Base-by-base conservation (phyloP, 176 grass and related monocot species). In the Carex myosuroides region DNA sequence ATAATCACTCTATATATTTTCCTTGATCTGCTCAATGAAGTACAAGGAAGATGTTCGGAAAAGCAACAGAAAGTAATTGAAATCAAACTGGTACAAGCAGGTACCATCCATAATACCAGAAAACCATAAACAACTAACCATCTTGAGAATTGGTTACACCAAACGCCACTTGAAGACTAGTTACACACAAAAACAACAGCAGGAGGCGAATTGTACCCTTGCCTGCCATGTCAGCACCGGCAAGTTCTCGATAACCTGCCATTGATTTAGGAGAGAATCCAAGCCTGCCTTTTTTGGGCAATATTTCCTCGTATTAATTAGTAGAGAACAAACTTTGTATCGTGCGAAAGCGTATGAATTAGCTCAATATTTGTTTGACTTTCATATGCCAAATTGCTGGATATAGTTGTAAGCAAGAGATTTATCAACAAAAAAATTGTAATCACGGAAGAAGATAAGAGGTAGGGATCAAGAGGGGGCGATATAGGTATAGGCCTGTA, bases 121-220 rank as follows among this genome's bases (percentile, higher is more conserved):
- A 22, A 58, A 55, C 37, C 16, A 42, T 14, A 35, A 82, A 33
- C 44, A 84, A 26, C 84, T 95, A 89, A 98, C 95, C 91, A 86
- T 98, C 95, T 76, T 93, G 89, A n/a, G 83, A 41, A 79, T 91
- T 88, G 0, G 92, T 93, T 77, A 84, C 69, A 73, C 88, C 71
- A 73, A 60, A 86, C 59, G 89, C 73, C 73, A 83, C 56, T 33
- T 11, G 76, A 13, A 93, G 22, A 62, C 85, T 59, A 44, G 83
- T 63, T 42, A 92, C 78, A 88, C 87, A 78, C 57, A 89, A 16
- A 84, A 95, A 82, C 79, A 93, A 72, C 66, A 90, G 73, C 65
- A 98, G 59, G n/a, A 91, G 22, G 54, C 33, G 14, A 56, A 32
- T 85, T 84, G 86, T 89, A 78, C 2, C 78, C 88, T 60, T 71